Evolutionary conservation across 2,329 filamentous ascomycete species (phyloP).

Genomic region (Chalaropsis thielavioides): DNA sequence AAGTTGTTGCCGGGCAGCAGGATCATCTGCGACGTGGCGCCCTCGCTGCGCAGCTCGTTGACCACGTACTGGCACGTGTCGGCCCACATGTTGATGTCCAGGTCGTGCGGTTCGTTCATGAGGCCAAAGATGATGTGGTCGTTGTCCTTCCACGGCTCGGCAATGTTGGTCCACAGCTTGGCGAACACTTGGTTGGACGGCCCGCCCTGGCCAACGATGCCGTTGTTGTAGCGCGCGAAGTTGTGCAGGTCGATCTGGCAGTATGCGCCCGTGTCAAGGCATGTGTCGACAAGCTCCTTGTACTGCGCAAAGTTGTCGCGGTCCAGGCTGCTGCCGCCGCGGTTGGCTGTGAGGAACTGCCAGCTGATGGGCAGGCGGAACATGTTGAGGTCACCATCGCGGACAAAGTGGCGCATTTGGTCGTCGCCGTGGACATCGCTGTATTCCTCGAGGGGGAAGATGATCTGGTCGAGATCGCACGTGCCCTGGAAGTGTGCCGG

Average conservation of each 20-base stretch:
- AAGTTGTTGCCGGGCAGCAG: constrained; percentile 50
- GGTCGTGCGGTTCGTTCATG: constrained; percentile 56
- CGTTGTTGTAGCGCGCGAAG: constrained; percentile 45
- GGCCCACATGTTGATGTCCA: constrained; percentile 44
- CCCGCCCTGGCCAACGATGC: constrained; percentile 51
- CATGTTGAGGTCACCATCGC: constrained; percentile 37
- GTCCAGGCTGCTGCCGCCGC: constrained; percentile 37
- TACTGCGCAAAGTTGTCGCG: constrained; percentile 35
- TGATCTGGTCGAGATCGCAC: constrained; percentile 24
- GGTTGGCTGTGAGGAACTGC: constrained; percentile 44
- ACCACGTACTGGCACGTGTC: constrained; percentile 47
- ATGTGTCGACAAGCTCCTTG: constrained; percentile 41
- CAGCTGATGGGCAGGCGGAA: constrained; percentile 39
- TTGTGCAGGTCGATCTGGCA: constrained; percentile 48
- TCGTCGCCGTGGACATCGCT: constrained; percentile 27
- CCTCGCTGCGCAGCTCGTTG: constrained; percentile 48
- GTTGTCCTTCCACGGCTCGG: constrained; percentile 41
- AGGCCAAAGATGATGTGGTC: constrained; percentile 46
- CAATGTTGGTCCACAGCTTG: constrained; percentile 42
- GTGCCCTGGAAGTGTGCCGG: constrained; percentile 22
- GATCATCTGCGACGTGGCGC: constrained; percentile 49
- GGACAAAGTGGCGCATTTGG: constrained; percentile 44
- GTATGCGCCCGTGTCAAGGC: constrained; percentile 39
- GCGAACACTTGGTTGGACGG: constrained; percentile 45
- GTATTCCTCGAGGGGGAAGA: constrained; percentile 23